Base-by-base conservation (phyloP, 2,329 filamentous ascomycete species). In the Truncatella angustata region DNA sequence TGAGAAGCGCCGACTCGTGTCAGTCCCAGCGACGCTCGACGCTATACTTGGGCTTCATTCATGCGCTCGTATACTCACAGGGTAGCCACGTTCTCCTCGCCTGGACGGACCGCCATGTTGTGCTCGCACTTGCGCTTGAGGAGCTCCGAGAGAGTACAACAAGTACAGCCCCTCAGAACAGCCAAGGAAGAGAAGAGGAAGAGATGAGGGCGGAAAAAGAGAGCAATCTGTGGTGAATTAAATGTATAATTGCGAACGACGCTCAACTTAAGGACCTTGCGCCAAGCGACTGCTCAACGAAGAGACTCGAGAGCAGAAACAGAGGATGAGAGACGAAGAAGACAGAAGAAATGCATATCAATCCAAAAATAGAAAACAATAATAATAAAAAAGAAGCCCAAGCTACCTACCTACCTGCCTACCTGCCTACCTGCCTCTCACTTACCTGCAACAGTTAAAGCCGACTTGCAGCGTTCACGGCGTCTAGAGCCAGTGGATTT, bases 21-120 rank as follows among this genome's bases (percentile, higher is more conserved):
- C 58, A 70, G 63, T 59, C 53, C 60, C 21, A 36, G 44, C 21
- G 43, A 55, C 51, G 23, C 39, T 30, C 21, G 43, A 55, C 51
- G 23, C 39, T 30, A 32, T 4, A 16, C 47, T 39, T 16, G 24
- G 4, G 32, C 12, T 32, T 20, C 4, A 20, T 3, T 5, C 20
- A 4, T 35, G 26, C 3, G 10, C 30, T 10, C 20, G 12, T 28
- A n/a, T 18, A 66, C 71, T 59, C 60, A 77, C 73, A 77, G 72
- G 21, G 73, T 76, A 50, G 73, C 73, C 52, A 76, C 73, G 52
- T 74, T 74, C 59, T 77, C 74, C 58, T 76, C 74, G 53, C 74
- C 73, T 28, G 72, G 72, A 56, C 70, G 67, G 52, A 71, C 70
- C 51, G 74, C 73, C 74, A 77, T 77, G 37, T 57, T 63, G 45